Conservation (phyloP, 495 filamentous ascomycete genomes). For the Trichoderma asperelloides region DNA sequence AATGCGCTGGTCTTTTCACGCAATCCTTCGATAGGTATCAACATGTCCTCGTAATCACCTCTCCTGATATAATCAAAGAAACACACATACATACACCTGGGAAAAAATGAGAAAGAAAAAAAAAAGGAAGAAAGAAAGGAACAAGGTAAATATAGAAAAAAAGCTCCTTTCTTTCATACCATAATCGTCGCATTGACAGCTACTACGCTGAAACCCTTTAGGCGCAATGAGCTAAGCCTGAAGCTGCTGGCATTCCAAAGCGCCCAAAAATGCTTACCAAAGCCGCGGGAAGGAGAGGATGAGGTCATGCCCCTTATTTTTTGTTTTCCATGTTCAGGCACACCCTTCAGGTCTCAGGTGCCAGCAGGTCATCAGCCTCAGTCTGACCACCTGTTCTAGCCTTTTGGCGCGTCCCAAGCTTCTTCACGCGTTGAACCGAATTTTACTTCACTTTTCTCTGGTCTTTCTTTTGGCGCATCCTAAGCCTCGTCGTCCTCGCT, state of each 20-base stretch:
- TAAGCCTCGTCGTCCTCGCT: neutral
- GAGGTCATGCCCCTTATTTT: constrained; percentile 6
- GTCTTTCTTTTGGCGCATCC: neutral
- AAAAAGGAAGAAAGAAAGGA: neutral
- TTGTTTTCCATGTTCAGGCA: neutral
- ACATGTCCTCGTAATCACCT: no score
- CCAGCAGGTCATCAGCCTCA: constrained; percentile 2
- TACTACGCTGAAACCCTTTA: neutral
- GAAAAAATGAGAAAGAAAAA: neutral
- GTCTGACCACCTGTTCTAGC: neutral
- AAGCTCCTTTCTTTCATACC: no score
- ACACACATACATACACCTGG: no score
- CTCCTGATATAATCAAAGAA: no score
- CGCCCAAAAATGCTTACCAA: neutral
- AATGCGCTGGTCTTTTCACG: no score
- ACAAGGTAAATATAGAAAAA: no score
- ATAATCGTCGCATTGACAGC: neutral
- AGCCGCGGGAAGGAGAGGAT: neutral
- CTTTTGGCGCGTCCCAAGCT: neutral
- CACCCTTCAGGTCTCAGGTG: neutral
- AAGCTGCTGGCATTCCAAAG: neutral
- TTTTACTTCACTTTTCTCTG: neutral
- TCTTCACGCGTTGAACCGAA: neutral
- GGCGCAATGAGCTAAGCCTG: neutral
- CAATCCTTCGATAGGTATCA: no score